Evolutionary conservation across 2,329 filamentous ascomycete species (phyloP), one percentile per base, ranked within the genome.

Genomic region (Xylaria hypoxylon): DNA sequence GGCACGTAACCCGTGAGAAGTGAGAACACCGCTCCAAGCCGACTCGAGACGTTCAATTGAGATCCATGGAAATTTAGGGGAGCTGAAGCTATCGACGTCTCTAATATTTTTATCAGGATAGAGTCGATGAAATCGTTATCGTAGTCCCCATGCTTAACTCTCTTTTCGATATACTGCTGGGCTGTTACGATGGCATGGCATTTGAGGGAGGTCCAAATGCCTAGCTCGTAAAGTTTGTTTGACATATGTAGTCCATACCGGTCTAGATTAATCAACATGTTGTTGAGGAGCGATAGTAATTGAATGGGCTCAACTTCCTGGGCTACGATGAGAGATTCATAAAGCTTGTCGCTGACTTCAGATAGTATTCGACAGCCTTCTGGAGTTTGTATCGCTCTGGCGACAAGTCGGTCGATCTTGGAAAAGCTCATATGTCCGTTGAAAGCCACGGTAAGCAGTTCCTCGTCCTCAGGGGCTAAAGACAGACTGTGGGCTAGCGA

Each of bases 271-370:
- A 80, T 73, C 28, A 75, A 70, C 15, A 84, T 60, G 66, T 83
- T 82, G 59, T 83, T 81, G 26, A 85, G 69, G 56, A 84, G 77
- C 1, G 73, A 67, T 44, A 84, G 71, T 40, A 75, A 28, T 2
- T 72, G 51, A 22, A 52, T 8, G 47, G 56, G 68, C 53, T 76
- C 69, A 5, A 70, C 65, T 15, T 26, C 58, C n/a, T 55, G 40
- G 50, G n/a, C 28, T 42, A 33, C 56, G 28, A 33, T 6, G 15
- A 57, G 51, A 66, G 17, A 42, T 6, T 1, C 11, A 40, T 59
- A 45, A 24, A 75, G 52, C 11, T 56, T 10, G 31, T 26, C 6
- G 26, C 59, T 68, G 3, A 53, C 53, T 3, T 44, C 15, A 1
- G 62, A 67, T 10, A 76, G 24, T 0, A 70, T 57, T 15, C 40